Evolutionary conservation across 768 basidiomycete genomes (phyloP).

Genomic region (Mycena rebaudengoi): DNA sequence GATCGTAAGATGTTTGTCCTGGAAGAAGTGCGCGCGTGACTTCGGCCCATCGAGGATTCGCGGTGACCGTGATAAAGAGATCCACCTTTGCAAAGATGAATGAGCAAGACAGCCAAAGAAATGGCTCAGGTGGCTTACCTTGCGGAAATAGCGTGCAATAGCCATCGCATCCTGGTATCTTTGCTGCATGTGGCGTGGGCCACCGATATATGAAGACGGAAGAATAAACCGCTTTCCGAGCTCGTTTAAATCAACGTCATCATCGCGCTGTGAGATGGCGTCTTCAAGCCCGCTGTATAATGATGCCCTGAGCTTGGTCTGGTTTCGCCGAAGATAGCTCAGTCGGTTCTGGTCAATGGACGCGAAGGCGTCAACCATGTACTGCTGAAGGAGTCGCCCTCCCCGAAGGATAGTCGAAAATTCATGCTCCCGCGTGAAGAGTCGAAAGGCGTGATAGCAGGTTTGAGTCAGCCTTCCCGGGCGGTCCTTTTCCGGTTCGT

Average conservation of each 20-base stretch:
- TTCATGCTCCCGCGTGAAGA: too few relatives aligned
- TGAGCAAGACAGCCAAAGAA: background rate
- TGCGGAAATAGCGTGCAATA: constrained; percentile 33
- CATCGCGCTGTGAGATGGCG: too few relatives aligned
- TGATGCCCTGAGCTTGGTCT: constrained; percentile 40
- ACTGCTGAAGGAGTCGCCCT: constrained; percentile 48
- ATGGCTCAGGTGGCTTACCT: background rate
- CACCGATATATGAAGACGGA: constrained; percentile 14
- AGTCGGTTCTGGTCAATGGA: constrained; percentile 41
- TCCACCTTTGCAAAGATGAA: background rate
- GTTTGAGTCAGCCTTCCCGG: too few relatives aligned
- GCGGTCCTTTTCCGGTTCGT: too few relatives aligned
- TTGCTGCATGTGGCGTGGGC: constrained; percentile 44
- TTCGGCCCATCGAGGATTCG: background rate
- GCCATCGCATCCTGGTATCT: constrained; percentile 50
- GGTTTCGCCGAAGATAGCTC: constrained; percentile 36
- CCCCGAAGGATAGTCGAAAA: too few relatives aligned
- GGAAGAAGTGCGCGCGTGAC: constrained; percentile 40
- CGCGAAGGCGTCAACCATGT: constrained; percentile 48
- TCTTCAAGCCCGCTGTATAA: too few relatives aligned
- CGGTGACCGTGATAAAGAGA: background rate
- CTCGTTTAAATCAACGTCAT: too few relatives aligned
- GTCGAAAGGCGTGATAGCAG: too few relatives aligned
- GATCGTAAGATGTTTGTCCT: constrained; percentile 48
- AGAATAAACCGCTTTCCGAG: constrained; percentile 35